These are phyloP conservation scores for Rhodocollybia butyracea DNA, from an alignment of 768 basidiomycete species.

Conservation along the genomic window DNA sequence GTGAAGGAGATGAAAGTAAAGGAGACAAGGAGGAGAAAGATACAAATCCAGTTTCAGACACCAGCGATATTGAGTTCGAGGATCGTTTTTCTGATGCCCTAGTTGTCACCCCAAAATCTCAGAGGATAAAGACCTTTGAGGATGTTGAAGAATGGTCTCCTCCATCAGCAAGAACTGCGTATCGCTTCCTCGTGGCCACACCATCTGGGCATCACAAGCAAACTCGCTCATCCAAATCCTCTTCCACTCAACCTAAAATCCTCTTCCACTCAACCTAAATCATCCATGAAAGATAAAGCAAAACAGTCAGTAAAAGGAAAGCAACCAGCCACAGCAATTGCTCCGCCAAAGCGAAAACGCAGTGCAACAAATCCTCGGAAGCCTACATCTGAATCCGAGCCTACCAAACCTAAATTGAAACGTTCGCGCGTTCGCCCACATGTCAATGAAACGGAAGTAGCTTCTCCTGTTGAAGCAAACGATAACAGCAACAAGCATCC, in stretches of 20 bases:
- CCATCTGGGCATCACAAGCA: no score
- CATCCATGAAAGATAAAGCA: neutral
- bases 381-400: no score
- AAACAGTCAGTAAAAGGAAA: neutral
- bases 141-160: neutral
- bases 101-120: neutral
- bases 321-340: neutral
- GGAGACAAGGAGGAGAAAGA: neutral
- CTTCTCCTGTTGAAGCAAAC: no score
- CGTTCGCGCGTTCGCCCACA: no score
- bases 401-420: no score
- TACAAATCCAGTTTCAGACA: no score
- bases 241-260: neutral
- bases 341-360: neutral
- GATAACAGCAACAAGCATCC: no score
- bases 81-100: neutral
- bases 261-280: neutral
- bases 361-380: no score
- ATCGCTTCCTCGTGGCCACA: neutral
- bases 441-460: no score
- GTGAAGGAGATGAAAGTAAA: neutral
- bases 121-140: neutral
- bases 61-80: neutral
- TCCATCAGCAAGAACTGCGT: neutral
- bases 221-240: no score